Evolutionary conservation across 1,139 yeast species (phyloP).

Genomic region (Blastobotrys niveus): DNA sequence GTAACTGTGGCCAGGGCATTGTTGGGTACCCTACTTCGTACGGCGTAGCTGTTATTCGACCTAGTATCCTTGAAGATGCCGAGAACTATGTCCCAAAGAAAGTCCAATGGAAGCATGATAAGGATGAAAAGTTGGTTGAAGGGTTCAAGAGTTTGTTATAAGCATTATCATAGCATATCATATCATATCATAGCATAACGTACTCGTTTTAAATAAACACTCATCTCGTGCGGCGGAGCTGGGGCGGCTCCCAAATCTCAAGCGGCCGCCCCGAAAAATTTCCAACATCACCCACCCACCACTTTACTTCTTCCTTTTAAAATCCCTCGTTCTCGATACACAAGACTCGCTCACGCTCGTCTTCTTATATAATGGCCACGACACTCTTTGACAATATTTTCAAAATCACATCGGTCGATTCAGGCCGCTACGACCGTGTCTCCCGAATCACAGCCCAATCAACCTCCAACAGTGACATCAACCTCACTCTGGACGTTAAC

Average conservation of each 20-base stretch:
- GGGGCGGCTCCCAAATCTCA: no score
- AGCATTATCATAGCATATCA: no score
- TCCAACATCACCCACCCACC: neutral
- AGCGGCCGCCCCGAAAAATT: neutral
- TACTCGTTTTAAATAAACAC: no score
- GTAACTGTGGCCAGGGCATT: constrained; percentile 5
- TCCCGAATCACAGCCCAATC: constrained; percentile 85
- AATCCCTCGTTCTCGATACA: no score
- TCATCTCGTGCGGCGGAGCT: no score
- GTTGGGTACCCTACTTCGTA: constrained; percentile 1
- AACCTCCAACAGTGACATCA: constrained; percentile 75
- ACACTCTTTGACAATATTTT: constrained; percentile 93
- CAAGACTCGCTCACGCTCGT: no score
- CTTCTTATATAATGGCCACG: constrained; percentile 33
- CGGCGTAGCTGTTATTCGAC: neutral
- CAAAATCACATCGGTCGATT: constrained; percentile 76
- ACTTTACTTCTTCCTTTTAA: no score
- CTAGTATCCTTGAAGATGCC: neutral
- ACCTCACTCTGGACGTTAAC: constrained; percentile 85
- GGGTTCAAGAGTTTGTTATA: constrained; percentile 4
- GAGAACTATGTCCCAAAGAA: neutral
- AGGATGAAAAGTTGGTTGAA: neutral
- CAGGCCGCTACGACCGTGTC: constrained; percentile 89
- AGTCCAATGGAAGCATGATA: constrained; percentile 1
- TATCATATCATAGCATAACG: no score